Base-by-base conservation (phyloP, 805 yeast species). In the Ogataea saltuana region DNA sequence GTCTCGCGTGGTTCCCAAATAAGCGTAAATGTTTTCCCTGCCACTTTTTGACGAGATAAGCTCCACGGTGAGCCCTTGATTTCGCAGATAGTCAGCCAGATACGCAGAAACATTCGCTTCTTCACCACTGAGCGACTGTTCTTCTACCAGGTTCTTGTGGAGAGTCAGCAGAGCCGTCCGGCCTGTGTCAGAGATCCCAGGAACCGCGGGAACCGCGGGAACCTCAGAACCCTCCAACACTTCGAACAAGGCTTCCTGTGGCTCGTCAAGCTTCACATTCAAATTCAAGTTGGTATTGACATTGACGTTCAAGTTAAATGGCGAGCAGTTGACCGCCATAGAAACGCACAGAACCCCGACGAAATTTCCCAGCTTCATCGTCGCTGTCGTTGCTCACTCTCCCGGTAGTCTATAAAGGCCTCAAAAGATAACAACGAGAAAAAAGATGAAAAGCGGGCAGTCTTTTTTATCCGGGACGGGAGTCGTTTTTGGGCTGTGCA, bases 11-110 rank as follows among this genome's bases (percentile, higher is more conserved):
- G 51, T 44, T 1, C 81, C 80, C 6, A 61, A 47, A 54, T 80
- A 82, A 4, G 85, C 86, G 53, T 75, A 83, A 27, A 83, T 65
- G 54, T 82, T 79, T 52, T 61, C 56, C 37, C 84, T 69, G 6
- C 54, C 51, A 8, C 45, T 59, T 11, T 53, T 60, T 16, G 61
- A 55, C 12, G 72, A 67, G 8, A 60, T 48, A 33, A 70, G 67
- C 51, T 81, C 81, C 3, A 81, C 84, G 0, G 78, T 77, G 42
- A 80, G 69, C 2, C 82, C 83, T 12, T 57, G 56, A 1, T 46
- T 33, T 18, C 55, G 53, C 26, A 80, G 65, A 48, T 72, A 76
- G 3, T 49, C 45, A 22, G 59, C 53, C 33, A 80, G 54, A 48
- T 53, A 76, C 3, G 55, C 44, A 1, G 74, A 71, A 1, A 71